Evolutionary conservation across 352 stramenopile species (phyloP).

Genomic region (Phytophthora multivora): DNA sequence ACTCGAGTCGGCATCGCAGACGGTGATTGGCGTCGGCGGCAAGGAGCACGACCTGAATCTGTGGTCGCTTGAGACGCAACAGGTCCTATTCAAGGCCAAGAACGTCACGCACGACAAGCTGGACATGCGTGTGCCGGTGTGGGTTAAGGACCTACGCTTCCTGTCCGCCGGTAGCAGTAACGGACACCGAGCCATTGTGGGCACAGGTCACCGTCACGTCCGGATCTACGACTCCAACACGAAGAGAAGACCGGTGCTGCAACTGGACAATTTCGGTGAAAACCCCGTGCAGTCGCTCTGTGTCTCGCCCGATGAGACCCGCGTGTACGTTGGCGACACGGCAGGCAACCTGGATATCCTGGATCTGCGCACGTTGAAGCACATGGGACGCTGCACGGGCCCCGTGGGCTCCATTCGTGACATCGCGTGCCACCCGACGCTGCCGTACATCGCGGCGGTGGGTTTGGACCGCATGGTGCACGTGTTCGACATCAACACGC

Average conservation of each 20-base stretch:
- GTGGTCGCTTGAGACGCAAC: slow-evolving; percentile 83
- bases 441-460: slow-evolving; percentile 90
- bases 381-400: slow-evolving; percentile 88
- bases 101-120: slow-evolving; percentile 90
- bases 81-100: slow-evolving; percentile 81
- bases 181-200: slow-evolving; percentile 71
- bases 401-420: slow-evolving; percentile 91
- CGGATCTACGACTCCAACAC: slow-evolving; percentile 90
- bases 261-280: slow-evolving; percentile 72
- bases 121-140: slow-evolving; percentile 90
- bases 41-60: slow-evolving; percentile 84
- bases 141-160: slow-evolving; percentile 83
- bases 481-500: slow-evolving; percentile 90
- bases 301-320: slow-evolving; percentile 76
- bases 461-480: slow-evolving; percentile 95
- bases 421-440: slow-evolving; percentile 88
- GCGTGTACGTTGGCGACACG: slow-evolving; percentile 89
- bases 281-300: slow-evolving; percentile 76
- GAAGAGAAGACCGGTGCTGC: slow-evolving; percentile 73
- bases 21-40: slow-evolving; percentile 72
- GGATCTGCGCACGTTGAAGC: slow-evolving; percentile 88
- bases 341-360: slow-evolving; percentile 88
- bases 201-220: slow-evolving; percentile 80
- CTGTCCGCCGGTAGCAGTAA: slow-evolving; percentile 65
- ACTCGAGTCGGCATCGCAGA: slow-evolving; percentile 50